Evolutionary conservation across 306 rosid genomes (phyloP).

Genomic region (Luffa acutangula): DNA sequence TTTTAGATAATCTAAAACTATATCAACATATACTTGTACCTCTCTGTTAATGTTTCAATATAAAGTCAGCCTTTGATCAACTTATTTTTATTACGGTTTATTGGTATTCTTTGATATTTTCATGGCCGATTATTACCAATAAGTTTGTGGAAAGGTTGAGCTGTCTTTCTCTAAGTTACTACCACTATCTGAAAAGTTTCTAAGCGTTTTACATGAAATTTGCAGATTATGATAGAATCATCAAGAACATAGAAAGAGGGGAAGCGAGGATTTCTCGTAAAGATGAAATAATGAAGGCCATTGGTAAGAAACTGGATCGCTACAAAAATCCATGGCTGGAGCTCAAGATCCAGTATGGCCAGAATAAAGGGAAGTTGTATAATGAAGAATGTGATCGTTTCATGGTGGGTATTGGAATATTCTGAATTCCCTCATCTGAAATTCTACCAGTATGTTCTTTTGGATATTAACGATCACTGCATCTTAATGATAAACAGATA

Average conservation of each 20-base stretch:
- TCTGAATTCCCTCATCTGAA: neutral
- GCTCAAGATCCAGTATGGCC: conserved; percentile 91
- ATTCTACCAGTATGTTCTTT: neutral
- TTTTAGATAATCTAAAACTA: neutral
- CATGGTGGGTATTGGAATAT: conserved; percentile 45
- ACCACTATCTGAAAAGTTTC: neutral
- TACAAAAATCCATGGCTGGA: conserved; percentile 99
- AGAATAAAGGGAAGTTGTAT: conserved; percentile 92
- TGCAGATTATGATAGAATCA: conserved; percentile 88
- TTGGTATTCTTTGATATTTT: neutral
- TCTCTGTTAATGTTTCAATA: neutral
- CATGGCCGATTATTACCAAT: neutral
- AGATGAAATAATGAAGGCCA: conserved; percentile 98
- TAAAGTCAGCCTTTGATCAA: neutral
- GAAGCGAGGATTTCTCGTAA: conserved; percentile 95
- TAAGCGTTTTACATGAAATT: neutral
- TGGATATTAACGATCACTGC: neutral
- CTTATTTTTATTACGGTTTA: neutral
- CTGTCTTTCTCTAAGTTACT: neutral
- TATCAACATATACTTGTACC: neutral
- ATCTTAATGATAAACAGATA: conserved; percentile 34
- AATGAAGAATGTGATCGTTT: conserved; percentile 98
- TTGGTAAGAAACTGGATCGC: conserved; percentile 94
- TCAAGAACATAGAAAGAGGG: conserved; percentile 96
- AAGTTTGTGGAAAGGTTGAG: neutral